These are phyloP conservation scores for Macrophomina tecta DNA, from an alignment of 2,329 filamentous ascomycete species.

Conservation along the genomic window DNA sequence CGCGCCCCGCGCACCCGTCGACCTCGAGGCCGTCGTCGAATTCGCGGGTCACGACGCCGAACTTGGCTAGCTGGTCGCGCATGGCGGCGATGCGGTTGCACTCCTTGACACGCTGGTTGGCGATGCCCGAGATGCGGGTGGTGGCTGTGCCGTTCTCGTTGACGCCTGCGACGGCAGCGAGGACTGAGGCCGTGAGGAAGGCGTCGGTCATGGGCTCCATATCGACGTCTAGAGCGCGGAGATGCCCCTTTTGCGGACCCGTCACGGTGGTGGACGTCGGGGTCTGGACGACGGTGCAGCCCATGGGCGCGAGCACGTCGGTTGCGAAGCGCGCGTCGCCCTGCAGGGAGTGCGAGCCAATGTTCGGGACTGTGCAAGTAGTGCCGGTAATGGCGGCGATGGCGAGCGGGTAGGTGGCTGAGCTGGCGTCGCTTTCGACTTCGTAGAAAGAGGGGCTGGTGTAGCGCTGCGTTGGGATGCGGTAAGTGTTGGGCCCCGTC, in stretches of 20 bases:
- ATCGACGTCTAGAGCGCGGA: slow-evolving; percentile 84
- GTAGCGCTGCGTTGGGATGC: slow-evolving; percentile 86
- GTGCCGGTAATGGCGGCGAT: slow-evolving; percentile 95
- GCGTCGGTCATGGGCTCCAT: slow-evolving; percentile 99
- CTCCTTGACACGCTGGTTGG: slow-evolving; percentile 97
- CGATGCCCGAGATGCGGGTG: slow-evolving; percentile 90
- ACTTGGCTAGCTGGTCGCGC: slow-evolving; percentile 92
- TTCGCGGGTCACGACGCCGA: slow-evolving; percentile 83
- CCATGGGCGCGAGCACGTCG: slow-evolving; percentile 92
- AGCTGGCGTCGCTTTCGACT: slow-evolving; percentile 96
- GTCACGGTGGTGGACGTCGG: slow-evolving; percentile 88
- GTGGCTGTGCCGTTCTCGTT: slow-evolving; percentile 67
- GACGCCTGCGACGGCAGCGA: slow-evolving; percentile 77
- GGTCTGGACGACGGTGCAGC: slow-evolving; percentile 85
- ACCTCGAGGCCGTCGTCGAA: slow-evolving; percentile 92
- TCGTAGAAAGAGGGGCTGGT: slow-evolving; percentile 84
- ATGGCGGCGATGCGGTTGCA: slow-evolving; percentile 96
- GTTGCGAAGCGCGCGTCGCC: slow-evolving; percentile 94
- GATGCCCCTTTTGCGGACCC: slow-evolving; percentile 73
- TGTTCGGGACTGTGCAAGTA: slow-evolving; percentile 94
- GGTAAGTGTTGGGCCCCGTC: slow-evolving; percentile 87
- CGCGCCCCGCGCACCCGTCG: slow-evolving; percentile 56
- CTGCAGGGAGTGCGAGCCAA: slow-evolving; percentile 88
- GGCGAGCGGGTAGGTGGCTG: slow-evolving; percentile 92
- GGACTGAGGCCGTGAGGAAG: slow-evolving; percentile 91